These are phyloP conservation scores for Fusarium scirpi DNA, from an alignment of 2,329 filamentous ascomycete genomes.

Conservation along the genomic window DNA sequence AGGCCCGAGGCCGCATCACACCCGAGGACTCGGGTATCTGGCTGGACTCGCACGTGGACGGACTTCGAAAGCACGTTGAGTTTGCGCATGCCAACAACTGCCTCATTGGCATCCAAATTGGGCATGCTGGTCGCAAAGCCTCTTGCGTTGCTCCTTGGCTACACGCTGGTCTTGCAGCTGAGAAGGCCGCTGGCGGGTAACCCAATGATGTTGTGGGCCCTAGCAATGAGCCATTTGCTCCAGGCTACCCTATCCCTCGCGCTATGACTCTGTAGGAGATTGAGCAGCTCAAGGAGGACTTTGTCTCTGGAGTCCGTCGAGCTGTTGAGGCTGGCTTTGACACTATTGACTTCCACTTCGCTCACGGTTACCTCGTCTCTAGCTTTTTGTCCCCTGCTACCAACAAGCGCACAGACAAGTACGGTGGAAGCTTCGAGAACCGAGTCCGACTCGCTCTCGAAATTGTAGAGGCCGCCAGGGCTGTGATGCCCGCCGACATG, in stretches of 20 bases:
- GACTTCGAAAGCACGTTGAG: conserved; percentile 68
- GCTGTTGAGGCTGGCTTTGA: conserved; percentile 75
- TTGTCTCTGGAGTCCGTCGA: conserved; percentile 63
- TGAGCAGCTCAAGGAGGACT: conserved; percentile 69
- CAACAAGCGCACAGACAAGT: conserved; percentile 75
- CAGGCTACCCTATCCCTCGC: conserved; percentile 69
- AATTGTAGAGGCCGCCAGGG: conserved; percentile 72
- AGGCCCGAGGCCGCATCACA: conserved; percentile 76
- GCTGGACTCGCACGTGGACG: conserved; percentile 76
- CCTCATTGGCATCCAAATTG: conserved; percentile 75
- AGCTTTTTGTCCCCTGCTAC: conserved; percentile 75
- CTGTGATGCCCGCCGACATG: conserved; percentile 72
- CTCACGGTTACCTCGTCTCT: conserved; percentile 82
- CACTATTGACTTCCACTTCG: conserved; percentile 79
- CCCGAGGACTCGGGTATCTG: conserved; percentile 71
- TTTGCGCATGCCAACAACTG: conserved; percentile 75
- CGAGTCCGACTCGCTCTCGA: conserved; percentile 76
- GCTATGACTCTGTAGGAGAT: conserved; percentile 76
- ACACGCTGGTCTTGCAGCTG: conserved; percentile 54
- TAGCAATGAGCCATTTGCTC: conserved; percentile 60
- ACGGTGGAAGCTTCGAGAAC: conserved; percentile 78
- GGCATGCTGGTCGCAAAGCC: conserved; percentile 73
- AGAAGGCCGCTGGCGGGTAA: conserved; percentile 64
- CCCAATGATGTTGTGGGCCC: conserved; percentile 63
- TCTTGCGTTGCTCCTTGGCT: conserved; percentile 65